A percentile compares a stretch with the other conserved stretches of the same genome.
phyloP scores from a whole-genome alignment of 495 filamentous ascomycete genomes.

The Penicillium herquei region DNA sequence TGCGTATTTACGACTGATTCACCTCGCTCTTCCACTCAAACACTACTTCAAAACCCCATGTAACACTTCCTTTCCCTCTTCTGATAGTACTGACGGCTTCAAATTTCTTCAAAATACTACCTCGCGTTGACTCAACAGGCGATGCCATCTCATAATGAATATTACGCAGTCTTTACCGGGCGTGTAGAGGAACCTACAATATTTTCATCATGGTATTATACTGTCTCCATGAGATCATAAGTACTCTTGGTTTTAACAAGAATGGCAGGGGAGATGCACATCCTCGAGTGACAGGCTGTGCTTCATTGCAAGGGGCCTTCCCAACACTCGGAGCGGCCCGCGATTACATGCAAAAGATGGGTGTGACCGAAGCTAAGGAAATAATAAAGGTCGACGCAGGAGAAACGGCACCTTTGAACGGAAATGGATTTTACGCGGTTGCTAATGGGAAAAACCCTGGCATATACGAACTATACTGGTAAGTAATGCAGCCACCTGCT shows the following conservation, averaged over 20 bases:
- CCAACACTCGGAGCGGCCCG: background rate
- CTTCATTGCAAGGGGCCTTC: background rate
- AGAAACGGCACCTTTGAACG: background rate
- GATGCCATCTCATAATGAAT: too few relatives aligned
- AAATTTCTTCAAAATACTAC: too few relatives aligned
- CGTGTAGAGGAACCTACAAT: background rate
- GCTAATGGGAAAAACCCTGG: background rate
- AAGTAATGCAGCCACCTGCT: background rate
- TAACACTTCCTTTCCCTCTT: too few relatives aligned
- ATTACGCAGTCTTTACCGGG: background rate
- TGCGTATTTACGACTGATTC: too few relatives aligned
- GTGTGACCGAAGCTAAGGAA: background rate
- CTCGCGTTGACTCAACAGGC: too few relatives aligned
- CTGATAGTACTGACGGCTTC: too few relatives aligned
- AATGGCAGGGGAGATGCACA: background rate
- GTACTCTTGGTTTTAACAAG: background rate
- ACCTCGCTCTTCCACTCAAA: too few relatives aligned
- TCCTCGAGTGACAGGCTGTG: background rate
- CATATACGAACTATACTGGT: background rate
- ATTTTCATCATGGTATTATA: conserved; percentile 1
- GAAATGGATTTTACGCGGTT: conserved; percentile 1
- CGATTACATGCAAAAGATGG: background rate
- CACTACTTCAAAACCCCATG: too few relatives aligned
- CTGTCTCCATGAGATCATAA: background rate
- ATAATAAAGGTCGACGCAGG: background rate